Conservation (phyloP, 2,329 filamentous ascomycete genomes). For the Thielaviopsis punctulata region DNA sequence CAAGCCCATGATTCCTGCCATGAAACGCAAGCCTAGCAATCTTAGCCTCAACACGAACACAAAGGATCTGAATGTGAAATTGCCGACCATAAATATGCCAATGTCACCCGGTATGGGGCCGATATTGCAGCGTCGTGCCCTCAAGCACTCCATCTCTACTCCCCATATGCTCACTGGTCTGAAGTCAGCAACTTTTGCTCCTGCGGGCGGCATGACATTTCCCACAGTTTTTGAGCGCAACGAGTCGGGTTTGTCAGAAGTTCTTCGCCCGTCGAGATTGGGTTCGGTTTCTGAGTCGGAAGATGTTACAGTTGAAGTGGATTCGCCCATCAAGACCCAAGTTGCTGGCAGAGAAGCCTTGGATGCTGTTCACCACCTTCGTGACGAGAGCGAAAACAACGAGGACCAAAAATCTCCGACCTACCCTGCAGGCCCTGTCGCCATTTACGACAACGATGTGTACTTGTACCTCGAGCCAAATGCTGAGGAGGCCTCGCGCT, state of each 20-base stretch:
- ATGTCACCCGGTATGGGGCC: conserved; percentile 37
- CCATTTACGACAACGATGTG: conserved; percentile 63
- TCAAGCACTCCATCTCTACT: conserved; percentile 52
- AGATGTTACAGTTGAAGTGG: conserved; percentile 26
- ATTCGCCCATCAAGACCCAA: conserved; percentile 42
- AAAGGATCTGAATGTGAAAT: conserved; percentile 32
- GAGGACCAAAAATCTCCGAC: conserved; percentile 68
- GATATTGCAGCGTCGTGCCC: conserved; percentile 42
- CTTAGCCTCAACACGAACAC: conserved; percentile 60
- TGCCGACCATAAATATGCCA: conserved; percentile 34
- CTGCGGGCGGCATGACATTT: conserved; percentile 45
- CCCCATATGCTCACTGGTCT: conserved; percentile 46
- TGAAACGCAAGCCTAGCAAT: conserved; percentile 60
- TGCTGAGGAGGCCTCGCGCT: conserved; percentile 56
- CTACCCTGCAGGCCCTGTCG: conserved; percentile 66
- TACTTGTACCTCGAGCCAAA: conserved; percentile 69
- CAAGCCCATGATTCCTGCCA: conserved; percentile 54
- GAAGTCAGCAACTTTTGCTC: conserved; percentile 42
- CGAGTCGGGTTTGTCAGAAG: conserved; percentile 41
- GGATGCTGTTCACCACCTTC: conserved; percentile 27
- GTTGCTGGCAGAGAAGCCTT: conserved; percentile 41
- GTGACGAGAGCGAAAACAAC: conserved; percentile 51
- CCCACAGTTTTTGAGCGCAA: conserved; percentile 43
- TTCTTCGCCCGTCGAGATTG: conserved; percentile 34
- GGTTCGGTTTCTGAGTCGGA: conserved; percentile 15